Base-by-base conservation (phyloP, 306 rosid species). In the Fragaria vesca region DNA sequence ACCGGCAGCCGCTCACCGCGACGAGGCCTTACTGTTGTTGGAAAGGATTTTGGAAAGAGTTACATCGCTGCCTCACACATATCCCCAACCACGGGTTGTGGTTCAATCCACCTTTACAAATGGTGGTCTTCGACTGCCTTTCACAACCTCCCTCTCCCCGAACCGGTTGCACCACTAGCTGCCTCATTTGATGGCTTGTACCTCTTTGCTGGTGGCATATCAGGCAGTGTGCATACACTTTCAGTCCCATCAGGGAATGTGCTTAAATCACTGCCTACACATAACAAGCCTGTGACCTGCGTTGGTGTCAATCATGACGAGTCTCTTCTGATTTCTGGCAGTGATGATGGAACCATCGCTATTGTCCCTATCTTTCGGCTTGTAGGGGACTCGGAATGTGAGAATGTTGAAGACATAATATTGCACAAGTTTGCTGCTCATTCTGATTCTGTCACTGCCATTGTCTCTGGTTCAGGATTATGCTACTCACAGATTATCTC, bases 201-300 rank as follows among this genome's bases (percentile, higher is more conserved):
- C 75, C 81, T 93, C 75, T 87, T 93, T 12, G 95, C 87, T 0
- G 97, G 98, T 20, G 93, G 97, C 30, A 11, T 89, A 40, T 91
- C 95, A 3, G 95, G 98, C 32, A 84, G 62, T 16, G 54, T 93
- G 36, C 78, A 86, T 30, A 72, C 81, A 10, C 43, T 91, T 60
- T 84, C 92, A 20, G 66, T 85, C 54, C 86, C 90, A 57, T 80
- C 87, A 2, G 93, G 97, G 30, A 87, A 91, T 72, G 26, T 87
- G 21, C 74, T 88, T 21, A 86, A 73, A 9, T 80, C 91, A 36
- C 24, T 82, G 11, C 77, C 55, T 42, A 85, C 78, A 21, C 93
- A 90, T 50, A 43, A n/a, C 2, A 87, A 79, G 50, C 82, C 92
- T 2, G 82, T 93, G 18, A 87, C 97, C 2, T 77, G 86, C 75